A percentile compares a stretch with the other conserved stretches of the same genome.
Evolutionary conservation across 495 filamentous ascomycete genomes (phyloP).

Genomic region (Penicillium ucsense): DNA sequence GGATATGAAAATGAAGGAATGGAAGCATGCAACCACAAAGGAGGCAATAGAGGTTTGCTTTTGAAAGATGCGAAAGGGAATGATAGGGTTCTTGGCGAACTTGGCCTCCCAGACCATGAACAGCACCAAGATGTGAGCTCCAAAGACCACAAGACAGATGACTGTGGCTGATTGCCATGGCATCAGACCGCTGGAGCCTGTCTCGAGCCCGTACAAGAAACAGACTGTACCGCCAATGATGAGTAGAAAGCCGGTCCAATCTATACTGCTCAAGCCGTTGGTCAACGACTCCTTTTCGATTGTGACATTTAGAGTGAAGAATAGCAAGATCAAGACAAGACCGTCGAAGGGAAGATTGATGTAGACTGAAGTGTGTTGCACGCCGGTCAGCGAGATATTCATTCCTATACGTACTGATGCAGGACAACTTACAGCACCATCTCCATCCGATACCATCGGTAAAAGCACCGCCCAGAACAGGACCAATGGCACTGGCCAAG

Average conservation of each 20-base stretch:
- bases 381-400: not conserved
- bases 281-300: not conserved
- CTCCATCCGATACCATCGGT: not conserved
- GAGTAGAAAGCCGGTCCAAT: conserved; percentile 48
- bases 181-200: conserved; percentile 54
- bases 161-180: conserved; percentile 71
- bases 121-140: not conserved
- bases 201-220: conserved; percentile 73
- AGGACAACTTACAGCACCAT: not conserved
- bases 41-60: not conserved
- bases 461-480: not conserved
- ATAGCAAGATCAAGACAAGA: not conserved
- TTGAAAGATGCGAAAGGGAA: conserved; percentile 1
- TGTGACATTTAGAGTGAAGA: not conserved
- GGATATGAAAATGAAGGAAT: conserved; percentile 1
- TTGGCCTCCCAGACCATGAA: conserved; percentile 1
- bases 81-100: not conserved
- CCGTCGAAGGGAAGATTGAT: not conserved
- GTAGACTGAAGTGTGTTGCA: not conserved
- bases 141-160: conserved; percentile 55
- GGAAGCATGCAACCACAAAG: conserved; percentile 1
- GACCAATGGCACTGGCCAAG: not conserved
- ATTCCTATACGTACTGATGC: too few species aligned
- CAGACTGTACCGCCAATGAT: conserved; percentile 69
- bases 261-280: not conserved